Base-by-base conservation (phyloP, 2,329 filamentous ascomycete genomes). In the Sclerotinia glacialis region DNA sequence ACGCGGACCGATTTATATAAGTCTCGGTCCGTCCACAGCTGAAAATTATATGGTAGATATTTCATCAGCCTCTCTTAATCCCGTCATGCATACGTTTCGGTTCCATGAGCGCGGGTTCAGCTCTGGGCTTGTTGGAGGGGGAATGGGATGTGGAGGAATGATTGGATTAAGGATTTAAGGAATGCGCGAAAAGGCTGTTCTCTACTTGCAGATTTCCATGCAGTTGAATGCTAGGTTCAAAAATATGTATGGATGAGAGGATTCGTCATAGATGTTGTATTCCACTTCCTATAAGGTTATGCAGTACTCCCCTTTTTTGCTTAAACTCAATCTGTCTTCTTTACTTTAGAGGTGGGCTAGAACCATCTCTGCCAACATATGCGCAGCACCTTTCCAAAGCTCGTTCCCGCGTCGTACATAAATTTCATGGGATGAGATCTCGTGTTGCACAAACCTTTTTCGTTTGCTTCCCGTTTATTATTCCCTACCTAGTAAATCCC, bases 31-130 rank as follows among this genome's bases (percentile, higher is more conserved):
- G 56, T 44, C 40, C 26, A 2, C 4, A 47, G 56, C 56, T 59
- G 26, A 59, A 8, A 59, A 16, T 34, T 9, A 16, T n/a, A 12
- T 46, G 16, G n/a, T 44, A 46, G 6, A 59, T 21, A 44, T 16
- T n/a, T 47, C 42, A 26, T 59, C 56, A 59, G 56, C 56, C 46
- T 46, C 18, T 21, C 37, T 5, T 40, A 12, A 21, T 46, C 40
- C 56, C 56, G 56, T 59, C 56, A 58, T 58, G 55, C 55, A 58
- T 44, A 12, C 5, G 18, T 14, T 44, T 47, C 56, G 56, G 42
- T 59, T 46, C 56, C 56, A 59, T 59, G 6, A 21, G 56, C 28
- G 47, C 56, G 56, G 56, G 26, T 59, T 59, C 56, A 59, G 56
- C 56, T 59, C 21, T 34, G 12, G 55, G 42, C 18, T 59, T 14